Base-by-base conservation (phyloP, 306 rosid genomes). In the Castanospermum australe region DNA sequence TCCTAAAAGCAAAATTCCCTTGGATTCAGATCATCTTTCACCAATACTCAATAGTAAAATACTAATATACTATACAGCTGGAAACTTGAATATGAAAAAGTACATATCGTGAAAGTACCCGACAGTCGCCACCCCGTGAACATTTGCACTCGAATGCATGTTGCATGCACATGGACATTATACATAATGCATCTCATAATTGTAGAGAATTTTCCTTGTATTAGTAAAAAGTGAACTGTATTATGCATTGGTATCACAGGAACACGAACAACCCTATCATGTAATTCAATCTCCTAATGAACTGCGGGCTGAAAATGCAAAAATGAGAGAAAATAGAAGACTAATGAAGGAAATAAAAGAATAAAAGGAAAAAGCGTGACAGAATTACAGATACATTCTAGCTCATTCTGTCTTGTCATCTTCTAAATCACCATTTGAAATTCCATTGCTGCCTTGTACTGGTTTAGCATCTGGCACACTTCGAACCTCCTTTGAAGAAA, bases 381-480 rank as follows among this genome's bases (percentile, higher is more conserved):
- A 63, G 65, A 73, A 81, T 63, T 51, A 77, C 22, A 67, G 55
- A 65, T 74, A 64, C 25, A 47, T 72, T 82, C 76, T 67, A 15
- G 59, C 78, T 75, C 83, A 95, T 80, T 86, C 96, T 66, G 88
- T 93, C 86, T 95, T 95, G 86, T 92, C 95, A 87, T 93, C 99
- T 88, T 91, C 98, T 67, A 87, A 70, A 82, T 87, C 93, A 21
- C 79, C 96, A 79, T 87, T 86, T 32, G 89, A 78, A 44, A 54
- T 15, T 63, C 85, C 90, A 32, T 86, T 88, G 80, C 33, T 77
- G 64, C 74, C 85, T 71, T 79, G 83, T 17, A 82, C 38, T 12
- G 88, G 67, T 78, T 88, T 89, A 30, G 81, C 80, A 33, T 96
- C 98, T 2, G 79, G 67, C 30, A 76, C 83, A 38, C 69, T 80